These are phyloP conservation scores for Marasmius tenuissimus DNA, from an alignment of 1,284 basidiomycete species.

Conservation along the genomic window DNA sequence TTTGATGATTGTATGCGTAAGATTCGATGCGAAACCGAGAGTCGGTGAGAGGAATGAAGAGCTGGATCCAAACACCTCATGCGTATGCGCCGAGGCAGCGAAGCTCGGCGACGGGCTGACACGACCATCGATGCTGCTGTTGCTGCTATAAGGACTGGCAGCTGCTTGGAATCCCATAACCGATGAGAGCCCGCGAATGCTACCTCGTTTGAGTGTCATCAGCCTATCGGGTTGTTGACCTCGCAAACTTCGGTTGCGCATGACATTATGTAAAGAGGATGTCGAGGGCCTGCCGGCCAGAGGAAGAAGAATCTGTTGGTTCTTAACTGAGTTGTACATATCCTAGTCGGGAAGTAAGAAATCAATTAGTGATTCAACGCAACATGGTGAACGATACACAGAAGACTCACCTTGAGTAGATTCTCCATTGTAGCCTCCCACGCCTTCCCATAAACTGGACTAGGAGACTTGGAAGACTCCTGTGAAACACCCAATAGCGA, in stretches of 20 bases:
- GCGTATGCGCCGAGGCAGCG: constrained; percentile 75
- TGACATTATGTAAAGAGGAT: constrained; percentile 55
- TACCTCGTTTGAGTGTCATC: constrained; percentile 83
- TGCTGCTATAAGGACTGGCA: constrained; percentile 75
- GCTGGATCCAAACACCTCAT: constrained; percentile 50
- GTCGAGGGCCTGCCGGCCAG: constrained; percentile 50
- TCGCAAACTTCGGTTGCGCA: constrained; percentile 70
- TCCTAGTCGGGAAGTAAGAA: constrained; percentile 54
- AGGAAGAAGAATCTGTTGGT: constrained; percentile 89
- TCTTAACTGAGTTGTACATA: constrained; percentile 91
- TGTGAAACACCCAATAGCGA: constrained; percentile 47
- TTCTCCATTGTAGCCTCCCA: constrained; percentile 89
- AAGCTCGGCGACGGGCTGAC: constrained; percentile 88
- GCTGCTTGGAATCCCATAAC: constrained; percentile 63
- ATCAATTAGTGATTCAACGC: background rate
- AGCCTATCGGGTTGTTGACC: constrained; percentile 64
- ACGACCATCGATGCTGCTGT: constrained; percentile 79
- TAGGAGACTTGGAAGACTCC: constrained; percentile 36
- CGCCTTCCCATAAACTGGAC: constrained; percentile 54
- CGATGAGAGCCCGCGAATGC: constrained; percentile 83
- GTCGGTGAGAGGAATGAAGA: constrained; percentile 73
- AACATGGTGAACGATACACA: background rate
- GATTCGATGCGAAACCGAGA: constrained; percentile 92
- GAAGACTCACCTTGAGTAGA: constrained; percentile 69
- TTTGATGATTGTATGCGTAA: constrained; percentile 94